These are phyloP conservation scores for Lyophyllum shimeji DNA, from an alignment of 768 basidiomycete genomes.

Conservation along the genomic window DNA sequence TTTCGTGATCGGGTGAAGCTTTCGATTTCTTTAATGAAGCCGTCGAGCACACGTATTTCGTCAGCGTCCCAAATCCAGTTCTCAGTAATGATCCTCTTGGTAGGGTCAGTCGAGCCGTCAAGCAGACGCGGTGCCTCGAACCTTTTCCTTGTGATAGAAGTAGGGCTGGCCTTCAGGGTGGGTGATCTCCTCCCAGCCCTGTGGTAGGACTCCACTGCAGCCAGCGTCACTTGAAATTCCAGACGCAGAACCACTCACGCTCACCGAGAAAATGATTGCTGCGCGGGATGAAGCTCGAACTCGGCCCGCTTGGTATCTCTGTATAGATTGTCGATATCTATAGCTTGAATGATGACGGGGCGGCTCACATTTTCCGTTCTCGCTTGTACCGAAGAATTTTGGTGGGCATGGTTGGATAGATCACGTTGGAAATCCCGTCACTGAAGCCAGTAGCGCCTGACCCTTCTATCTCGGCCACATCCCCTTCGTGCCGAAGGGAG, in stretches of 20 bases:
- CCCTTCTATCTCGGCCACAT: neutral
- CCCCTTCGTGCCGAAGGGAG: neutral
- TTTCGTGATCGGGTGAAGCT: neutral
- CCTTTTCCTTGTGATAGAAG: slow-evolving; percentile 8
- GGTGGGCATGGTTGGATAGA: slow-evolving; percentile 14
- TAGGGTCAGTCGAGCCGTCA: neutral
- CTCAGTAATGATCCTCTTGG: slow-evolving; percentile 9
- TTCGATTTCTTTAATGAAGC: neutral
- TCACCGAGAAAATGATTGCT: slow-evolving; percentile 6
- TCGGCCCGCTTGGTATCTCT: neutral
- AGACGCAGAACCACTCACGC: neutral
- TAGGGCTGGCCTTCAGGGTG: slow-evolving; percentile 14
- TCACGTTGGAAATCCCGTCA: slow-evolving; percentile 5
- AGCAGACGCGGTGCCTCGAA: neutral
- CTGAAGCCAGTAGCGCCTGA: neutral
- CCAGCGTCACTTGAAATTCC: neutral
- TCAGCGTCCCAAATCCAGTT: slow-evolving; percentile 6
- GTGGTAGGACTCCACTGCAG: slow-evolving; percentile 2
- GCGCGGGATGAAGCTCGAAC: neutral
- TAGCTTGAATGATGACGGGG: neutral
- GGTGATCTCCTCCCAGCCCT: slow-evolving; percentile 11
- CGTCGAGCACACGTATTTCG: neutral
- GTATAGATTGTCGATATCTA: no score
- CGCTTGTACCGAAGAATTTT: slow-evolving; percentile 11
- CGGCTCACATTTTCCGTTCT: slow-evolving; percentile 4